These are phyloP conservation scores for Cutaneotrichosporon dermatis DNA, from an alignment of 1,284 basidiomycete genomes.

Conservation along the genomic window DNA sequence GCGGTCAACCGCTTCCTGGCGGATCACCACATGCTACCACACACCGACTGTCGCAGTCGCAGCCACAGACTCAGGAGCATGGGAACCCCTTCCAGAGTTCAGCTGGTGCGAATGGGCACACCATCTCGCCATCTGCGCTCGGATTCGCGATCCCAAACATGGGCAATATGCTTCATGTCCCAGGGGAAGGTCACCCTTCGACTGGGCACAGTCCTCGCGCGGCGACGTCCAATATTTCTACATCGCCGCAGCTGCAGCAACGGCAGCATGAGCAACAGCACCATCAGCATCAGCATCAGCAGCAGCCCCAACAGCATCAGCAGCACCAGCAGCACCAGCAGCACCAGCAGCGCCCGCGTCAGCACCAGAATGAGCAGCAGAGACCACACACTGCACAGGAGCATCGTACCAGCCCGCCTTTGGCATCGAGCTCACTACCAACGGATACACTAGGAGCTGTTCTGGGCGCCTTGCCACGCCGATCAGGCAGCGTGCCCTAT, in stretches of 20 bases:
- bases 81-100: neutral
- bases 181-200: neutral
- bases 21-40: neutral
- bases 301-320: neutral
- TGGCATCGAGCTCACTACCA: neutral
- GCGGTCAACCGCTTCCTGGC: neutral
- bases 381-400: too few species aligned
- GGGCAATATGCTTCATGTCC: neutral
- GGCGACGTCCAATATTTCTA: too few species aligned
- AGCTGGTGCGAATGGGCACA: neutral
- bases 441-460: neutral
- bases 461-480: neutral
- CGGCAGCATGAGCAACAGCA: neutral
- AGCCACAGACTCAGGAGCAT: neutral
- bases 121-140: conserved; percentile 6
- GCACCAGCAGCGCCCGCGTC: neutral
- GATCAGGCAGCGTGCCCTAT: conserved; percentile 4
- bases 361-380: neutral
- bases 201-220: neutral
- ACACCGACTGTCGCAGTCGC: neutral
- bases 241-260: too few species aligned
- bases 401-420: neutral
- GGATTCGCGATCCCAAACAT: conserved; percentile 3
- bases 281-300: neutral
- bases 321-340: neutral